Evolutionary conservation across 805 yeast species (phyloP), one percentile per base, ranked within the genome.

Genomic region (Kodamaea sagamina): DNA sequence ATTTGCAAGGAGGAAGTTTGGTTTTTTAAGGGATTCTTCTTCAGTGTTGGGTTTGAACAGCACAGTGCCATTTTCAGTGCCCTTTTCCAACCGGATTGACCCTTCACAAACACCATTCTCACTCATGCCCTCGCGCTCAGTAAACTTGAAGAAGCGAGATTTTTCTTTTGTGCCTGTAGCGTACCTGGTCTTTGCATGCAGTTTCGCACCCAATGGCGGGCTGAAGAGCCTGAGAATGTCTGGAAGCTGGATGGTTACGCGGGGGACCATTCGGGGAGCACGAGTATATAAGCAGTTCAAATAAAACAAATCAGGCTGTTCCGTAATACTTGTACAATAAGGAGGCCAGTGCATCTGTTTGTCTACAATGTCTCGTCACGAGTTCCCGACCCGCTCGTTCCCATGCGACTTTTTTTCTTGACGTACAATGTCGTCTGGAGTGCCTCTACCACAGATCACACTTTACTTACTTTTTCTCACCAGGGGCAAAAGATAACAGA

Each of bases 1-100:
- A 13, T 42, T 16, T 3, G 46, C 40, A 11, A 17, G 40, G 34
- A 49, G 46, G 27, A 49, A 47, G 44, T n/a, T n/a, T n/a, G n/a
- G n/a, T n/a, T n/a, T n/a, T n/a, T n/a, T n/a, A n/a, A n/a, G n/a
- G n/a, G n/a, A n/a, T n/a, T n/a, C n/a, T n/a, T n/a, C n/a, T n/a
- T n/a, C n/a, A n/a, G n/a, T n/a, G n/a, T 21, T 45, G 32, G 50
- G 51, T 36, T 19, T 27, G 15, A 35, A 40, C 4, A 41, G 32
- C 40, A 31, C 29, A 13, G 21, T 39, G 19, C 34, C 32, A n/a
- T 12, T 18, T 12, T 38, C 19, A 6, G 24, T 21, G 6, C 24
- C 24, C 6, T 21, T 21, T 6, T 21, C n/a, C n/a, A n/a, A n/a
- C n/a, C n/a, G n/a, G 32, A 11, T n/a, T 31, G 34, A 16, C 35